Percentiles rank a stretch among this genome's conserved stretches.
phyloP scores from a whole-genome alignment of 208 protist genomes.

The Acanthamoeba castellanii region DNA sequence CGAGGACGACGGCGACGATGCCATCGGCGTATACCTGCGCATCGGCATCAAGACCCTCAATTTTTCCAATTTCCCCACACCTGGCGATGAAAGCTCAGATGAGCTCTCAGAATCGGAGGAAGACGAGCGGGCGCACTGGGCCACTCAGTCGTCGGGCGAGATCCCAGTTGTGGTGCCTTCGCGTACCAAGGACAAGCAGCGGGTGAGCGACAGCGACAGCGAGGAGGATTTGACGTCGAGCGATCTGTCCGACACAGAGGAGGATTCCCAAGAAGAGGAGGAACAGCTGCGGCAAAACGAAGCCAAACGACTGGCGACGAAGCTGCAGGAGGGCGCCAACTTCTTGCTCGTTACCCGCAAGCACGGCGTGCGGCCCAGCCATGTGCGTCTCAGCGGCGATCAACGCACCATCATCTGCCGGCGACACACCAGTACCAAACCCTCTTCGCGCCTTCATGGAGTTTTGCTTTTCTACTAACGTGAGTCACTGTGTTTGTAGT shows the following conservation, averaged over 20 bases:
- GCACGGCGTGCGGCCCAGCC: neutral
- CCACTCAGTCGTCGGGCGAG: neutral
- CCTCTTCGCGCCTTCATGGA: neutral
- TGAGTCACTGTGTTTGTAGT: neutral
- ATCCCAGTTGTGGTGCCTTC: neutral
- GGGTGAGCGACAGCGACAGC: neutral
- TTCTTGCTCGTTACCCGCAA: slow-evolving; percentile 27
- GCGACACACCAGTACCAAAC: neutral
- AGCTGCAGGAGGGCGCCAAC: slow-evolving; percentile 35
- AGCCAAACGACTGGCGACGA: neutral
- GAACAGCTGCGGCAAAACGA: slow-evolving; percentile 9
- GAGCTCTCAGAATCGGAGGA: neutral
- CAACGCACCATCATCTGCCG: slow-evolving; percentile 27
- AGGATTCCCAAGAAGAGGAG: neutral
- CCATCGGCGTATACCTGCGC: neutral
- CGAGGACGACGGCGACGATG: neutral
- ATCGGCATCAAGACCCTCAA: slow-evolving; percentile 8
- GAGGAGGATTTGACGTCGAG: neutral
- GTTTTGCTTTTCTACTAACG: neutral
- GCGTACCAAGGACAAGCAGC: slow-evolving; percentile 17
- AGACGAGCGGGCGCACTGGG: neutral
- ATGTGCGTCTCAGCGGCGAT: slow-evolving; percentile 18
- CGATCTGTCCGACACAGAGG: neutral
- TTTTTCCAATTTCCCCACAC: slow-evolving; percentile 1
- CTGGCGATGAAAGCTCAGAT: neutral